Evolutionary conservation across 208 protist species (phyloP), one percentile per base, ranked within the genome.

Genomic region (Crithidia brevicula): DNA sequence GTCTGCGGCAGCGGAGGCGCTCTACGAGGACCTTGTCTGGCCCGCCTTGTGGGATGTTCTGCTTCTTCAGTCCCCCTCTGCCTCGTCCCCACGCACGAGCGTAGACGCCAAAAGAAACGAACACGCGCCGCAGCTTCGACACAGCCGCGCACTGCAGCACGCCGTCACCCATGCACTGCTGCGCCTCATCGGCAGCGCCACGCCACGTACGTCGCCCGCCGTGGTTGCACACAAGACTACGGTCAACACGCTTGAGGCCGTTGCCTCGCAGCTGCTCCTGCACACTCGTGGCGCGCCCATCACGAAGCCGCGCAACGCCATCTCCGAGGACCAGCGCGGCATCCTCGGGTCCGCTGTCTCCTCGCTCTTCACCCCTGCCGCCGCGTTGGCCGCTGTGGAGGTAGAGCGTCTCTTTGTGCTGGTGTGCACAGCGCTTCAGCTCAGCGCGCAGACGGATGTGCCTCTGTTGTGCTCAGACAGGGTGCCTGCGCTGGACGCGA

Each of bases 371-470:
- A 40, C 43, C 30, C 34, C 60, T 10, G 53, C 69, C 22, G 31
- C 33, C 9, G 43, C 52, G n/a, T 34, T 46, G 2, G 52, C 69
- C 7, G 69, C 69, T 13, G 51, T 72, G 18, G 65, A 68, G 23
- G 38, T 78, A 18, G 72, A 78, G 65, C 72, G 66, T 15, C 59
- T 78, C 13, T 72, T 50, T 34, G 46, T 72, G 16, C 30, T 78
- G 15, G n/a, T 72, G 4, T 68, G 64, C 38, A 57, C 72, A 1
- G 58, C 72, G 16, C 62, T 78, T 33, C 64, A 71, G 30, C 34
- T 71, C 22, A 27, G 34, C 36, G 43, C 40, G 22, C 58, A 61
- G 58, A 42, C 40, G 8, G 30, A 54, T 18, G n/a, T 54, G 34
- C 1, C 34, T 3, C 30, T 40, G 23, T 36, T 69, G 36, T 30